Base-by-base conservation (phyloP, 1,284 basidiomycete genomes). In the Cryptococcus maquisensis region DNA sequence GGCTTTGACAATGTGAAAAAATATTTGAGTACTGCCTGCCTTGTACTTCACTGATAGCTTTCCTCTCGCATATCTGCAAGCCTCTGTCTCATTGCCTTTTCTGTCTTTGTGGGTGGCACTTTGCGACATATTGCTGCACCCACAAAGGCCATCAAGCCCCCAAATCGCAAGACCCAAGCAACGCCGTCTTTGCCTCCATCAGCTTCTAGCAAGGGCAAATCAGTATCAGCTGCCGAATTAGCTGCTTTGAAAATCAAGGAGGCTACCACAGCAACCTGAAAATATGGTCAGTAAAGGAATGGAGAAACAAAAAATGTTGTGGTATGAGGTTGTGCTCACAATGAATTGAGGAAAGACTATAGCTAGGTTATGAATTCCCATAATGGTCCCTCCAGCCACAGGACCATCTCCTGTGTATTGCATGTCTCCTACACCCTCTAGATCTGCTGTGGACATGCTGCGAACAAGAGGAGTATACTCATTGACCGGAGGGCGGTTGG, bases 321-420 rank as follows among this genome's bases (percentile, higher is more conserved):
- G 15, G 43, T 12, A 20, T 20, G 4, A 6, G 24, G 23, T 23
- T 16, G 23, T 8, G 81, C 88, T 67, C 69, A 91, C 91, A 55
- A 94, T 81, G 68, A 95, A 89, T 66, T 96, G 92, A 20, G 91
- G 92, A 74, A 90, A 83, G 23, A 95, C 92, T 58, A 95, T 91
- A 3, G 93, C 89, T 6, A 97, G 79, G 67, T 97, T 97, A 73
- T 98, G 94, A 41, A 98, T 94, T 3, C 94, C 94, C 45, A 97
- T 81, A 45, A 97, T 86, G 2, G 91, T 94, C 1, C 94, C 94
- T n/a, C 94, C 93, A 0, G 90, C 87, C 45, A 88, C 79, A 15
- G 84, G 82, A 35, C 80, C 81, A 10, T 75, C 67, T 40, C 81
- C 77, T 4, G 74, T 74, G 42, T 79, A 75, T 47, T 81, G 79